phyloP scores from a whole-genome alignment of 2,329 filamentous ascomycete genomes.

The Graphilbum fragrans region DNA sequence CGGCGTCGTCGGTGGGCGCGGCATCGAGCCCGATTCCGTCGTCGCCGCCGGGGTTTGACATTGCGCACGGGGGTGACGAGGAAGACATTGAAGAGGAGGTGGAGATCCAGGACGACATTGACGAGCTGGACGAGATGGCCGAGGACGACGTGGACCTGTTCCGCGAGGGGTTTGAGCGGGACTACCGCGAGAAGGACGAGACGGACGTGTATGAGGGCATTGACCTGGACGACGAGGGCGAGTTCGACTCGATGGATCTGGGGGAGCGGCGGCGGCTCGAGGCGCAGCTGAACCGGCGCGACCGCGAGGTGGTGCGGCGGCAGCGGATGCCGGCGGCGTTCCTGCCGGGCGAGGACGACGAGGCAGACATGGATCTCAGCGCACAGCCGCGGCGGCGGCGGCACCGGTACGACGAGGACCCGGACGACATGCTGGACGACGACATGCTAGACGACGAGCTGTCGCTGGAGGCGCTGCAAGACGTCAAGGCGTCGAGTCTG shows the following conservation, averaged over 20 bases:
- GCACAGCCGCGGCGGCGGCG: conserved; percentile 74
- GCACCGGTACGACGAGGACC: conserved; percentile 88
- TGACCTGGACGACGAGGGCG: conserved; percentile 66
- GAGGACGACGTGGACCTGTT: conserved; percentile 75
- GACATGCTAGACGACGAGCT: conserved; percentile 96
- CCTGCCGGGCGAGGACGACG: conserved; percentile 71
- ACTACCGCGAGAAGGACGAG: conserved; percentile 55
- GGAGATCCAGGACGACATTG: conserved; percentile 59
- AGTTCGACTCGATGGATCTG: conserved; percentile 58
- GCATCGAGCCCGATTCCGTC: conserved; percentile 57
- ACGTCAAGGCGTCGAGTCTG: conserved; percentile 85
- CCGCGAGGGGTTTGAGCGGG: conserved; percentile 58
- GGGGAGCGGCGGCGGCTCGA: conserved; percentile 60
- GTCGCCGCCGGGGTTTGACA: conserved; percentile 49
- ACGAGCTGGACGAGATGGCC: conserved; percentile 70
- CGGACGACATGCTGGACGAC: conserved; percentile 80
- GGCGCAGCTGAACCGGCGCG: conserved; percentile 59
- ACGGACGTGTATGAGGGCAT: conserved; percentile 59
- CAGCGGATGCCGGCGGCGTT: conserved; percentile 62
- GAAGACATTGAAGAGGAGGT: conserved; percentile 63
- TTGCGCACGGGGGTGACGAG: conserved; percentile 50
- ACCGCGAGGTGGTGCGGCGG: conserved; percentile 56
- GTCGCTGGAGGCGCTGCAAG: conserved; percentile 77
- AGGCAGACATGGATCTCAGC: conserved; percentile 71
- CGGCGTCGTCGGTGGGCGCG: conserved; percentile 34